phyloP scores from a whole-genome alignment of 163 green algal genomes.

The Scenedesmus sp. region DNA sequence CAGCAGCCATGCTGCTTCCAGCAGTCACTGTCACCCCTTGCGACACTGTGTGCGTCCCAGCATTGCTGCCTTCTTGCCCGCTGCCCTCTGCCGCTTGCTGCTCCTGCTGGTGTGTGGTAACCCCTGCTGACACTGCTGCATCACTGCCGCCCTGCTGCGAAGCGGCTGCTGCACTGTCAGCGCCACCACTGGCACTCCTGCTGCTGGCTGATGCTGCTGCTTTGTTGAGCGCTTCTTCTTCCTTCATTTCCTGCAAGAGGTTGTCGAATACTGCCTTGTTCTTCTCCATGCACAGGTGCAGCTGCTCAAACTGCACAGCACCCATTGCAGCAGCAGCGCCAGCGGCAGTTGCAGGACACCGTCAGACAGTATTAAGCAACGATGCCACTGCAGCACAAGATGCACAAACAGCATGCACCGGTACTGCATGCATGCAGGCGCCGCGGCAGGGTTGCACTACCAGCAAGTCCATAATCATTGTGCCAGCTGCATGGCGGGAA shows the following conservation, averaged over 20 bases:
- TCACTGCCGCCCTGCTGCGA: conserved; percentile 13
- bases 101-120: conserved; percentile 9
- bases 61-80: neutral
- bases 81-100: neutral
- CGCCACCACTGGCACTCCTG: neutral
- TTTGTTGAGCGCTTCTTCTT: conserved; percentile 25
- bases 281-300: conserved; percentile 56
- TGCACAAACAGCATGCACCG: neutral
- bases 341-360: neutral
- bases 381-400: neutral
- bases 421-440: too few species aligned
- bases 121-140: conserved; percentile 7
- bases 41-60: neutral
- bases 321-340: neutral
- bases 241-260: conserved; percentile 53
- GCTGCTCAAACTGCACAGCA: conserved; percentile 43
- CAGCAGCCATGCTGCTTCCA: neutral
- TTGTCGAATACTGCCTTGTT: conserved; percentile 52
- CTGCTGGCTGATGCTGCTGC: conserved; percentile 23
- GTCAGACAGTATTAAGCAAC: neutral
- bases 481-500: too few species aligned
- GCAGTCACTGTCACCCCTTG: neutral
- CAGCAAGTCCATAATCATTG: too few species aligned
- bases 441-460: too few species aligned
- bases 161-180: conserved; percentile 11